phyloP scores from a whole-genome alignment of 345 rosid genomes.

The Orychophragmus violaceus region DNA sequence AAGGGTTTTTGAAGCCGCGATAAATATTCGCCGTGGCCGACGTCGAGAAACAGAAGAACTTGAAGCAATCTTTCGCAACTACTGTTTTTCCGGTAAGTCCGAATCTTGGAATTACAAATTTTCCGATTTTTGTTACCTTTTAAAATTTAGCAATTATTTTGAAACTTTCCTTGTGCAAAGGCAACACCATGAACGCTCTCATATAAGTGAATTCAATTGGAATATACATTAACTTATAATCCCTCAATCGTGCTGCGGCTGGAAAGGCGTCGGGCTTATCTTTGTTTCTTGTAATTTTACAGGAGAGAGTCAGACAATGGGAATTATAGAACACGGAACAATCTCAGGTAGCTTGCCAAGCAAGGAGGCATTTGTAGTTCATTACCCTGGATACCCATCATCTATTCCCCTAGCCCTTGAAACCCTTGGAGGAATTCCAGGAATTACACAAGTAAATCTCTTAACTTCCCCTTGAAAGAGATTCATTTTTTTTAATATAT shows the following conservation, averaged over 20 bases:
- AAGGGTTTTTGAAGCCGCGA: slow-evolving; percentile 22
- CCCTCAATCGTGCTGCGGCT: not conserved
- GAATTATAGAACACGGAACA: slow-evolving; percentile 57
- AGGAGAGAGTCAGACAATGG: slow-evolving; percentile 38
- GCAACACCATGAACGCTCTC: not conserved
- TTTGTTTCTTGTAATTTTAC: not conserved
- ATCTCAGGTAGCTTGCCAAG: slow-evolving; percentile 63
- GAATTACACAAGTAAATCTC: slow-evolving; percentile 47
- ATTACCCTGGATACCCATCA: slow-evolving; percentile 85
- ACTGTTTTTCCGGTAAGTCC: slow-evolving; percentile 3
- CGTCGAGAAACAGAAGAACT: slow-evolving; percentile 2
- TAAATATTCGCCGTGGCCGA: slow-evolving; percentile 24
- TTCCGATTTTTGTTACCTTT: accelerated
- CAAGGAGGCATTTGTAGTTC: slow-evolving; percentile 56
- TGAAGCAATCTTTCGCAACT: slow-evolving; percentile 1
- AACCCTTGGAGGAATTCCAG: slow-evolving; percentile 73
- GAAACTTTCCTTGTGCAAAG: not conserved
- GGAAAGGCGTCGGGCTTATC: not conserved
- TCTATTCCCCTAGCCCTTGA: slow-evolving; percentile 62
- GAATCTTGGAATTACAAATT: not conserved
- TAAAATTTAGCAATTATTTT: not conserved
- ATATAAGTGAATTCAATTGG: not conserved
- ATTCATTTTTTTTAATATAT: not conserved
- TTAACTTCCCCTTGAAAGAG: not conserved
- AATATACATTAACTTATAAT: not conserved